These are phyloP conservation scores for Phytophthora pini DNA, from an alignment of 352 stramenopile genomes.

Conservation along the genomic window DNA sequence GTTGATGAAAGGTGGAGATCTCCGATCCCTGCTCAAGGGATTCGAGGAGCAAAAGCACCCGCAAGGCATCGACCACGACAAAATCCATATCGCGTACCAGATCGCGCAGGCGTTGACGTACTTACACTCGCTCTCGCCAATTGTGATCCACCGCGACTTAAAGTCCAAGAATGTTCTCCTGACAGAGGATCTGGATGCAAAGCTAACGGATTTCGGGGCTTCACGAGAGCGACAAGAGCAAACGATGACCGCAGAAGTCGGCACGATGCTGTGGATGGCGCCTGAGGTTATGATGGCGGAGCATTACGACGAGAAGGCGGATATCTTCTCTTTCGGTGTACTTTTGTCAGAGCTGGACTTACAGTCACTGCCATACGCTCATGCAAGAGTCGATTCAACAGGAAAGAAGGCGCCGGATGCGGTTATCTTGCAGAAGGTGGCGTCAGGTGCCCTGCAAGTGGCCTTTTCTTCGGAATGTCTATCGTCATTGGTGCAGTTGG, in stretches of 20 bases:
- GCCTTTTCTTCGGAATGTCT: constrained; percentile 17
- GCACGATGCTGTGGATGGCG: constrained; percentile 46
- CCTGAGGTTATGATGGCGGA: constrained; percentile 45
- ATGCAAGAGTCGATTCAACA: constrained; percentile 16
- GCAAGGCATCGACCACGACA: constrained; percentile 32
- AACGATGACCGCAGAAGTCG: constrained; percentile 43
- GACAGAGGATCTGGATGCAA: constrained; percentile 27
- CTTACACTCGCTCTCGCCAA: constrained; percentile 23
- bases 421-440: constrained; percentile 26
- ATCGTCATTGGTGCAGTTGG: constrained; percentile 11
- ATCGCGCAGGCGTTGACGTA: constrained; percentile 39
- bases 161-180: constrained; percentile 58
- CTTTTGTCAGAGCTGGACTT: constrained; percentile 38
- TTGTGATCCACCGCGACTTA: constrained; percentile 41
- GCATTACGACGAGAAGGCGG: constrained; percentile 43
- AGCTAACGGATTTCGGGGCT: constrained; percentile 51
- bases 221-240: constrained; percentile 24
- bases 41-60: constrained; percentile 12
- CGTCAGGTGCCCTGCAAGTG: constrained; percentile 13
- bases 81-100: constrained; percentile 36
- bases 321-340: constrained; percentile 46
- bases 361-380: constrained; percentile 22
- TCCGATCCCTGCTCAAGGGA: constrained; percentile 29
- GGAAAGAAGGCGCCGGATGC: constrained; percentile 17
- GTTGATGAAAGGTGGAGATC: constrained; percentile 45